phyloP scores from a whole-genome alignment of 1,284 basidiomycete genomes.

The Tilletia setariae region DNA sequence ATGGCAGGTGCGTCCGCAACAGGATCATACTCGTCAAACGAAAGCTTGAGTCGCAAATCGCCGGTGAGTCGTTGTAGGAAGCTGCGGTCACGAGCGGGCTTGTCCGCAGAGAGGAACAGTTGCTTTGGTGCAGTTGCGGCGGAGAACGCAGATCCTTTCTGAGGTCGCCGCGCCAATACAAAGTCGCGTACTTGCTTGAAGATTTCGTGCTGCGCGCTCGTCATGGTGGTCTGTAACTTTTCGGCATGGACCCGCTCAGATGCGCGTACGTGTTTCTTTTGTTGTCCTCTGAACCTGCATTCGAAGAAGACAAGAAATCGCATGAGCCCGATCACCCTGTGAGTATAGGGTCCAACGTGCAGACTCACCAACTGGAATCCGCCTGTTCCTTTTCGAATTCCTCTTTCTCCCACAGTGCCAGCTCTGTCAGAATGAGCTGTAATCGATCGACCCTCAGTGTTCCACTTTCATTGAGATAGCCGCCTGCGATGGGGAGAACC shows the following conservation, averaged over 20 bases:
- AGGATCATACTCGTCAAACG: constrained; percentile 50
- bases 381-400: constrained; percentile 64
- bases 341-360: not conserved
- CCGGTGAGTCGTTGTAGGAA: constrained; percentile 43
- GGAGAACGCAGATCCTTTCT: constrained; percentile 8
- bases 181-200: constrained; percentile 29
- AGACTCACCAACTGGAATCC: constrained; percentile 71
- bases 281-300: constrained; percentile 19
- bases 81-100: constrained; percentile 31
- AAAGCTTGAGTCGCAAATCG: constrained; percentile 36
- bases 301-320: not conserved
- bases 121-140: constrained; percentile 31
- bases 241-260: not conserved
- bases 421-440: constrained; percentile 82
- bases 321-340: not conserved
- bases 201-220: constrained; percentile 24
- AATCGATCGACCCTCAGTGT: constrained; percentile 75
- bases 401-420: constrained; percentile 83
- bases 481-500: constrained; percentile 78
- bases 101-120: constrained; percentile 33
- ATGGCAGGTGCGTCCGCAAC: constrained; percentile 36
- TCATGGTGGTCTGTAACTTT: constrained; percentile 8
- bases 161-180: constrained; percentile 24
- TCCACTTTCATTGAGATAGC: constrained; percentile 90
- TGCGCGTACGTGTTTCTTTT: constrained; percentile 19